Percentiles rank a stretch among this genome's conserved stretches.
These are phyloP conservation scores for Cladobotryum mycophilum DNA, from an alignment of 2,329 filamentous ascomycete species.

Conservation along the genomic window DNA sequence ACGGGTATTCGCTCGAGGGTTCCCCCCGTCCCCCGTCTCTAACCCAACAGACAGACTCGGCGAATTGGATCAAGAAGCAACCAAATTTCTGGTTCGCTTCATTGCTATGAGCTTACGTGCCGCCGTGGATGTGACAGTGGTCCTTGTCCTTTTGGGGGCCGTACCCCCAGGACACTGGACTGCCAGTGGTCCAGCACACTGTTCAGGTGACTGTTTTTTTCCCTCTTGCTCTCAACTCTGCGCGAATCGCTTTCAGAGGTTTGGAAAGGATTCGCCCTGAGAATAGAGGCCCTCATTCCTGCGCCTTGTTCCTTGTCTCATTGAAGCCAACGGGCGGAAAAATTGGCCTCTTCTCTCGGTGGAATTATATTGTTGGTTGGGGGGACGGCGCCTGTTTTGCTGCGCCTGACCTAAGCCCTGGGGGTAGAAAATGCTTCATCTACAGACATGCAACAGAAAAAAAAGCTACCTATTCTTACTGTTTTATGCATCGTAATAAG, in stretches of 20 bases:
- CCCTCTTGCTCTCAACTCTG: neutral
- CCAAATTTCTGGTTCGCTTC: too few species aligned
- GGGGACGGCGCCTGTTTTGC: neutral
- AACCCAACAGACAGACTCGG: slow-evolving; percentile 1
- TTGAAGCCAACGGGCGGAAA: neutral
- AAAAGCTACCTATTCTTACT: too few species aligned
- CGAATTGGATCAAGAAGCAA: slow-evolving; percentile 5
- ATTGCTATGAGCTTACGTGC: slow-evolving; percentile 3
- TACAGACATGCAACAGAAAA: too few species aligned
- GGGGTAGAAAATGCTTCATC: neutral
- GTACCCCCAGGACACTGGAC: slow-evolving; percentile 3
- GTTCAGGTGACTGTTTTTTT: slow-evolving; percentile 10
- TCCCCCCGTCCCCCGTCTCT: neutral
- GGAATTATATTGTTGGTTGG: slow-evolving; percentile 3
- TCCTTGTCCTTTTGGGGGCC: slow-evolving; percentile 4
- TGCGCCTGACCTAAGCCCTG: slow-evolving; percentile 15
- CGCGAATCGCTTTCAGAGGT: slow-evolving; percentile 7
- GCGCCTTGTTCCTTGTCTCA: neutral
- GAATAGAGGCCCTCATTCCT: neutral
- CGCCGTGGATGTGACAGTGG: slow-evolving; percentile 13
- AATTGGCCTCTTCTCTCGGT: neutral
- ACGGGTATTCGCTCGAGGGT: slow-evolving; percentile 7
- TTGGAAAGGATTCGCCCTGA: slow-evolving; percentile 2
- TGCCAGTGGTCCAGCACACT: slow-evolving; percentile 11
- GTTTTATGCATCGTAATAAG: slow-evolving; percentile 3